Evolutionary conservation across 1,139 yeast species (phyloP).

Genomic region (Wickerhamomyces sp.): DNA sequence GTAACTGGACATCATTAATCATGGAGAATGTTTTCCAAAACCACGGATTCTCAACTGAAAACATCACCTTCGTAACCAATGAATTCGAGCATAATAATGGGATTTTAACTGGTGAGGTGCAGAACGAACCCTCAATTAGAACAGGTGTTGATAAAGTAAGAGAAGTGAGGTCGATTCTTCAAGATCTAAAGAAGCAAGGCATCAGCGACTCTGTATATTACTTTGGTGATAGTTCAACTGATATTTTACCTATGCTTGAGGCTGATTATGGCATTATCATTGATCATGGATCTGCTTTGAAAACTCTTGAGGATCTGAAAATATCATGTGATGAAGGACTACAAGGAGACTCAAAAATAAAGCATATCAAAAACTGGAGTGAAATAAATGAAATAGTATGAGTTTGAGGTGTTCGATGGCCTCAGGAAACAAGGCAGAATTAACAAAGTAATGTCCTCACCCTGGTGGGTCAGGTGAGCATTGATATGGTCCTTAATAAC

Average conservation of each 20-base stretch:
- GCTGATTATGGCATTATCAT: conserved; percentile 49
- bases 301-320: conserved; percentile 12
- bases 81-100: conserved; percentile 41
- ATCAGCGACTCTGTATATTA: conserved; percentile 32
- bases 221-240: conserved; percentile 67
- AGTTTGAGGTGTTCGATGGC: not conserved
- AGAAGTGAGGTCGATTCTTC: conserved; percentile 24
- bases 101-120: conserved; percentile 37
- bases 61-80: conserved; percentile 38
- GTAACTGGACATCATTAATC: conserved; percentile 58
- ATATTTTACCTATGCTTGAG: conserved; percentile 46
- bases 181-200: conserved; percentile 6
- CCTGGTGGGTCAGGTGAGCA: no score
- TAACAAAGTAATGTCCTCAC: no score
- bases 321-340: conserved; percentile 15
- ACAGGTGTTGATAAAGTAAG: conserved; percentile 55
- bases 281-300: conserved; percentile 31
- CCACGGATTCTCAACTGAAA: conserved; percentile 28
- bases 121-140: conserved; percentile 30
- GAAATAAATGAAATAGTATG: conserved; percentile 12
- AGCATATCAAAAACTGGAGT: conserved; percentile 18
- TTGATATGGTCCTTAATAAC: no score
- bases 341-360: conserved; percentile 11
- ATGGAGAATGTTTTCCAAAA: conserved; percentile 37
- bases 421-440: no score